phyloP scores from a whole-genome alignment of 495 filamentous ascomycete species.

The Eremomyces bilateralis region DNA sequence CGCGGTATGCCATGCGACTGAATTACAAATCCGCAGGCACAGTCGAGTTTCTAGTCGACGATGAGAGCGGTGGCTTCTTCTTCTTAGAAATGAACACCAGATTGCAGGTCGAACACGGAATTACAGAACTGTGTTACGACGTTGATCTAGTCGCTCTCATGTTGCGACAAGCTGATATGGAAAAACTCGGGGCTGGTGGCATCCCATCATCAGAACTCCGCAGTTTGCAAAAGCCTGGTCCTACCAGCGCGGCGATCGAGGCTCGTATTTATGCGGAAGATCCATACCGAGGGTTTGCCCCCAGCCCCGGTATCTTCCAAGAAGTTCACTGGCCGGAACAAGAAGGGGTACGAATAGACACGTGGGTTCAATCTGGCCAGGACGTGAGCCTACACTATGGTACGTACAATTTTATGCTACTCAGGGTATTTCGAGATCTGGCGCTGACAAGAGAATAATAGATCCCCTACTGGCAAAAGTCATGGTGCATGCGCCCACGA shows the following conservation, averaged over 20 bases:
- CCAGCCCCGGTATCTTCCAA: constrained; percentile 34
- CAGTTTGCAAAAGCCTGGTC: constrained; percentile 15
- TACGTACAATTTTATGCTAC: constrained; percentile 8
- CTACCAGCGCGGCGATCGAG: constrained; percentile 32
- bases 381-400: constrained; percentile 32
- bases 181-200: constrained; percentile 22
- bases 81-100: constrained; percentile 52
- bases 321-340: constrained; percentile 28
- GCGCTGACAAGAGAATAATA: constrained; percentile 5
- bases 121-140: constrained; percentile 38
- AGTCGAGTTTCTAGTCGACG: constrained; percentile 43
- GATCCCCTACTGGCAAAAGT: constrained; percentile 43
- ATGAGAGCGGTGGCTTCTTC: constrained; percentile 33
- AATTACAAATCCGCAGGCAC: constrained; percentile 39
- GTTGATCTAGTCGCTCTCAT: constrained; percentile 35
- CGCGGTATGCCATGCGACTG: constrained; percentile 27
- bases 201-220: constrained; percentile 17
- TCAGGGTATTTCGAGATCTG: background rate
- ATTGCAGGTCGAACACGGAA: constrained; percentile 44
- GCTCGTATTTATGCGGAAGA: constrained; percentile 40
- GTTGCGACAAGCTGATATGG: constrained; percentile 29
- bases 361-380: constrained; percentile 35
- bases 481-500: constrained; percentile 27
- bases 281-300: constrained; percentile 31
- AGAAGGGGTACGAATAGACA: constrained; percentile 31